A percentile compares a stretch with the other conserved stretches of the same genome.
Evolutionary conservation across 2,329 filamentous ascomycete species (phyloP).

Genomic region (Penicillium expansum): DNA sequence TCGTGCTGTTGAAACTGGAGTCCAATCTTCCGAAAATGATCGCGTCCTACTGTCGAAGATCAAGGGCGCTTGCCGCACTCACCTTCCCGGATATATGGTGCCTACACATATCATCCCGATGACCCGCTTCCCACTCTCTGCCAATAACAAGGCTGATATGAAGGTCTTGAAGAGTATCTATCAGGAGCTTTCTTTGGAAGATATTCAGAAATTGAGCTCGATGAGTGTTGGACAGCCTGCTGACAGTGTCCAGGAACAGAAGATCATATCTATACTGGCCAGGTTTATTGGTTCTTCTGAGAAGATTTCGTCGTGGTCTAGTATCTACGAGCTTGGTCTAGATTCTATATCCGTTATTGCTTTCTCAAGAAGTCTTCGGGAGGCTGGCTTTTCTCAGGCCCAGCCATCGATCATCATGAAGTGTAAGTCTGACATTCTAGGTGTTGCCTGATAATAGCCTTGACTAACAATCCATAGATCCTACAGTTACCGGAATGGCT

Average conservation of each 20-base stretch:
- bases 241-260: slow-evolving; percentile 34
- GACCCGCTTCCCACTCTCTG: slow-evolving; percentile 70
- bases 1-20: slow-evolving; percentile 18
- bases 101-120: slow-evolving; percentile 78
- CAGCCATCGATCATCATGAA: slow-evolving; percentile 67
- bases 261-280: slow-evolving; percentile 55
- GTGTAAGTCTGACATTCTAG: slow-evolving; percentile 21
- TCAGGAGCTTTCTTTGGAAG: slow-evolving; percentile 55
- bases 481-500: slow-evolving; percentile 42
- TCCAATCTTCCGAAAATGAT: slow-evolving; percentile 42
- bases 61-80: slow-evolving; percentile 63
- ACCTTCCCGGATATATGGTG: slow-evolving; percentile 82
- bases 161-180: slow-evolving; percentile 69
- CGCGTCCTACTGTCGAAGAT: slow-evolving; percentile 48
- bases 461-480: slow-evolving; percentile 13
- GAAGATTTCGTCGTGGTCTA: slow-evolving; percentile 56
- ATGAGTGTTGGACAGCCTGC: slow-evolving; percentile 27
- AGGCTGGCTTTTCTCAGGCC: slow-evolving; percentile 58
- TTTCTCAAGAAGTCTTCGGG: slow-evolving; percentile 63
- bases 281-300: slow-evolving; percentile 50
- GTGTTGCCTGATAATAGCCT: background rate
- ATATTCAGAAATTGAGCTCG: slow-evolving; percentile 58
- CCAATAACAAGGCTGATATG: slow-evolving; percentile 85
- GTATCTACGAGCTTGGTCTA: slow-evolving; percentile 79
- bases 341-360: slow-evolving; percentile 83